Evolutionary conservation across 306 rosid species (phyloP).

Genomic region (Gastrolobium bilobum): DNA sequence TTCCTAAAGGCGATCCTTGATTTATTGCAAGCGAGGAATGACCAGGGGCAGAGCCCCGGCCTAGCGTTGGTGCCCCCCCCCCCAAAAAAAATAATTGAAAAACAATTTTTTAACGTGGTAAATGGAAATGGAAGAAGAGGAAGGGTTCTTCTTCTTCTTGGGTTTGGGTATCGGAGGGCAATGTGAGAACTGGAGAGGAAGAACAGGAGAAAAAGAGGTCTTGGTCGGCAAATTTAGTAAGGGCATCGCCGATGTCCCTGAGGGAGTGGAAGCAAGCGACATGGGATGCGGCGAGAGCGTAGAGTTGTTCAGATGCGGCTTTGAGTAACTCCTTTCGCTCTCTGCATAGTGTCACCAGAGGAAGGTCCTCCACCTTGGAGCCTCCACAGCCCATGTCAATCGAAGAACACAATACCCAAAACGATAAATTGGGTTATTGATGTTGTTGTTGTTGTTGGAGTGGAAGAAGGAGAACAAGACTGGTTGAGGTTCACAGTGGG

Average conservation of each 20-base stretch:
- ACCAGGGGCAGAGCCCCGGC: no score
- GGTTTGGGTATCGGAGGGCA: constrained; percentile 80
- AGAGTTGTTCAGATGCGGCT: constrained; percentile 83
- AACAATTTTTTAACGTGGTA: constrained; percentile 30
- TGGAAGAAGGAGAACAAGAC: background rate
- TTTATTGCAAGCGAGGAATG: background rate
- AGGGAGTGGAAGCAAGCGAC: constrained; percentile 84
- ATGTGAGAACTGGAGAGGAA: constrained; percentile 85
- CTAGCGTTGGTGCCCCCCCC: no score
- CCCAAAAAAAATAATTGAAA: no score
- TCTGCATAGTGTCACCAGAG: constrained; percentile 81
- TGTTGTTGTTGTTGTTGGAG: background rate
- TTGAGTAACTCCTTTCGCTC: constrained; percentile 73
- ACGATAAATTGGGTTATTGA: no score
- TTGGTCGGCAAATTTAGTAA: constrained; percentile 80
- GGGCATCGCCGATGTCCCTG: constrained; percentile 75
- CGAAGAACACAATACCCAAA: background rate
- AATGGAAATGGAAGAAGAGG: constrained; percentile 58
- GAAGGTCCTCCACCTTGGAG: constrained; percentile 89
- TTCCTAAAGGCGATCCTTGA: constrained; percentile 4
- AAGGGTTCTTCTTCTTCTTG: constrained; percentile 11
- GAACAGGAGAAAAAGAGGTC: constrained; percentile 65
- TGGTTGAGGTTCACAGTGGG: background rate
- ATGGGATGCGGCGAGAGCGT: constrained; percentile 93
- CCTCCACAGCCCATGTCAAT: constrained; percentile 87